These are phyloP conservation scores for Hanseniaspora jakobsenii DNA, from an alignment of 805 yeast genomes.

Conservation along the genomic window DNA sequence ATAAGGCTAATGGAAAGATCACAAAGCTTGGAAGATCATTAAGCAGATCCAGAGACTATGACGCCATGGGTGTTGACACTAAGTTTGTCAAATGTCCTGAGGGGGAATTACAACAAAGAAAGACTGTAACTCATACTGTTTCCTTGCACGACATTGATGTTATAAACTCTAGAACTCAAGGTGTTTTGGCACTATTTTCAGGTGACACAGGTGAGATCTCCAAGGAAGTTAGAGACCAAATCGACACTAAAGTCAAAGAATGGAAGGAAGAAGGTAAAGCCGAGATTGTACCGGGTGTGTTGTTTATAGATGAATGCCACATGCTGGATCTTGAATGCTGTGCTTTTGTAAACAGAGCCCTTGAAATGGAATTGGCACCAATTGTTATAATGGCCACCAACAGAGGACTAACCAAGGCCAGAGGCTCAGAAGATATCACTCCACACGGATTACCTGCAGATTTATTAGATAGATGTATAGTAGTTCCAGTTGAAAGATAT, in stretches of 20 bases:
- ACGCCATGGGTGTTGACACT: constrained; percentile 97
- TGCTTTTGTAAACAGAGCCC: constrained; percentile 86
- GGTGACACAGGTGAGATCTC: constrained; percentile 98
- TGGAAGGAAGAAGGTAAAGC: constrained; percentile 99
- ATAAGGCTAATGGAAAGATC: constrained; percentile 88
- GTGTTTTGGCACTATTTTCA: constrained; percentile 86
- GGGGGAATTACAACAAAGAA: constrained; percentile 93
- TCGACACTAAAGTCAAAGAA: constrained; percentile 90
- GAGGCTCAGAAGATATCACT: constrained; percentile 86
- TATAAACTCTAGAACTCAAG: constrained; percentile 94
- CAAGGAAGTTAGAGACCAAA: constrained; percentile 89
- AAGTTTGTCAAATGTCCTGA: constrained; percentile 97
- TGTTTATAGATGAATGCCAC: constrained; percentile 95
- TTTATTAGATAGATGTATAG: constrained; percentile 83
- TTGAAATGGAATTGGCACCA: constrained; percentile 94
- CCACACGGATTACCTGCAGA: constrained; percentile 98
- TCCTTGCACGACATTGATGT: constrained; percentile 95
- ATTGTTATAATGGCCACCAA: constrained; percentile 97
- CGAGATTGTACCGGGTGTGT: constrained; percentile 91
- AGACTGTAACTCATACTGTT: constrained; percentile 94
- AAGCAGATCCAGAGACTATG: constrained; percentile 93
- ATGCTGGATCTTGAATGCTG: constrained; percentile 97
- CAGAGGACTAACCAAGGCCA: constrained; percentile 83
- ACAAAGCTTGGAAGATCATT: constrained; percentile 91
- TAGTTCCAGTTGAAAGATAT: constrained; percentile 75